These are phyloP conservation scores for Fraxinus sp. DNA, from an alignment of 305 asterid species.

Conservation along the genomic window DNA sequence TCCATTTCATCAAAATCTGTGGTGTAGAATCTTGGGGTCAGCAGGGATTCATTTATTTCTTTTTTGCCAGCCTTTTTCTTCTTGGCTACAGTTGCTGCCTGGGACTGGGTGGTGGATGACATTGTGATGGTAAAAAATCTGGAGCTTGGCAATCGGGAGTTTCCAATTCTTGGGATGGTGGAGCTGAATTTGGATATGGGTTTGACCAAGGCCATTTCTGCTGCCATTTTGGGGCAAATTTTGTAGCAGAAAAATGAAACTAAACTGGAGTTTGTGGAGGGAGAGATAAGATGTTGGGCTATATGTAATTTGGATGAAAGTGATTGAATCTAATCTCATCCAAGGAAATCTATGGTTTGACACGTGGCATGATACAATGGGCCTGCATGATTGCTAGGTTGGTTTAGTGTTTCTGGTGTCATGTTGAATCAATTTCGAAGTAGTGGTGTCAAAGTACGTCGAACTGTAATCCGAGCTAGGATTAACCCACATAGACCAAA, in stretches of 20 bases:
- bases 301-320: constrained; percentile 28
- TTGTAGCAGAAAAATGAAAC: constrained; percentile 1
- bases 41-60: constrained; percentile 67
- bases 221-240: constrained; percentile 42
- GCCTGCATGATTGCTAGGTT: constrained; percentile 41
- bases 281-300: constrained; percentile 6
- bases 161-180: constrained; percentile 39
- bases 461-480: not conserved
- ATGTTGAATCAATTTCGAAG: not conserved
- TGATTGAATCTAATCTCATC: constrained; percentile 57
- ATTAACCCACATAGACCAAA: not conserved
- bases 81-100: constrained; percentile 30
- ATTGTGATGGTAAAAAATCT: constrained; percentile 42
- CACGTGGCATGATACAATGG: constrained; percentile 56
- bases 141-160: constrained; percentile 28
- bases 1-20: constrained; percentile 98
- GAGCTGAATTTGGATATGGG: constrained; percentile 56
- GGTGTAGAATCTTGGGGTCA: constrained; percentile 94
- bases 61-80: constrained; percentile 54
- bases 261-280: not conserved
- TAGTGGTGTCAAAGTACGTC: not conserved
- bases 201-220: constrained; percentile 70
- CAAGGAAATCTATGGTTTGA: constrained; percentile 53
- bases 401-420: constrained; percentile 16
- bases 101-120: constrained; percentile 52